phyloP scores from a whole-genome alignment of 768 basidiomycete genomes.

The Cystofilobasidium macerans region DNA sequence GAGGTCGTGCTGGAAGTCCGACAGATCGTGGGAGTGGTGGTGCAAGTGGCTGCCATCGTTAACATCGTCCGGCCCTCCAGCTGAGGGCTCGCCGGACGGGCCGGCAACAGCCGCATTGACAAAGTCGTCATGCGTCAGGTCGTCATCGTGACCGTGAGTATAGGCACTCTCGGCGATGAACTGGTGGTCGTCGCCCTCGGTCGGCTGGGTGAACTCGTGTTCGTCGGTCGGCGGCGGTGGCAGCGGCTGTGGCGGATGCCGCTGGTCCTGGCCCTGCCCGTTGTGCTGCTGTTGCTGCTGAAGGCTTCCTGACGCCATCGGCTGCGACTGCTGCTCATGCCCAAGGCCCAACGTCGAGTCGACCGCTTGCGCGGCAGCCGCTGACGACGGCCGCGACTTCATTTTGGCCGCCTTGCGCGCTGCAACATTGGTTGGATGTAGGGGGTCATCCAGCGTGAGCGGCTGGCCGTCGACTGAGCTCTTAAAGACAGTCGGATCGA shows the following conservation, averaged over 20 bases:
- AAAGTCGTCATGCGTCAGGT: not conserved
- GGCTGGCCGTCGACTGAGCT: not conserved
- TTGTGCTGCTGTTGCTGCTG: not conserved
- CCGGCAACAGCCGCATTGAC: not conserved
- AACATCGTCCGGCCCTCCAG: not conserved
- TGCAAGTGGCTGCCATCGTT: not conserved
- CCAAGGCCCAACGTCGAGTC: not conserved
- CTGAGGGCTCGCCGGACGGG: not conserved
- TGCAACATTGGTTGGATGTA: not conserved
- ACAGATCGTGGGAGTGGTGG: not conserved
- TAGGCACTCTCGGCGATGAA: constrained; percentile 5
- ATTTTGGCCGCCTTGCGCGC: not conserved
- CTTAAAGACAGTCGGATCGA: not conserved
- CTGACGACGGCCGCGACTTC: not conserved
- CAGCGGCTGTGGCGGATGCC: no score
- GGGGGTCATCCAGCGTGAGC: not conserved
- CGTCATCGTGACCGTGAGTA: not conserved
- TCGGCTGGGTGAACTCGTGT: no score
- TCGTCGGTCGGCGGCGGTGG: no score
- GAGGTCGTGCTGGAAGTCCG: not conserved
- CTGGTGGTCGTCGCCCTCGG: not conserved
- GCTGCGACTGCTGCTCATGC: not conserved
- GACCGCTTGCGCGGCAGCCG: no score
- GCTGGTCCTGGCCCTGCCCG: no score
- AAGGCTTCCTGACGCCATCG: no score